Percentiles rank a stretch among this genome's conserved stretches.
phyloP scores from a whole-genome alignment of 768 basidiomycete genomes.

The Kwoniella sp. region DNA sequence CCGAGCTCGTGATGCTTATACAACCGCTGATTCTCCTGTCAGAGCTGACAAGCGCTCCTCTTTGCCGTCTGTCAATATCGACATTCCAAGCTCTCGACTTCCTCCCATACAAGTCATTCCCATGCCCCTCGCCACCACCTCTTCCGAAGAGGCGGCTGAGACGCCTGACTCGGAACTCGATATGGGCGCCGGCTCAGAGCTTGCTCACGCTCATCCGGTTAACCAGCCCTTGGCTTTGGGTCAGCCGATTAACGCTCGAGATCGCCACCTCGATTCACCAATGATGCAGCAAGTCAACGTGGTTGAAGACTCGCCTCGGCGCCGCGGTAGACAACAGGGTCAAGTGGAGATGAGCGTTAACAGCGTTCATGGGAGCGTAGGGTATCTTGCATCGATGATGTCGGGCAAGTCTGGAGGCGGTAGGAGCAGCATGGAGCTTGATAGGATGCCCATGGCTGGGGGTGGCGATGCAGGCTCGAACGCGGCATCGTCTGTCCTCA shows the following conservation, averaged over 20 bases:
- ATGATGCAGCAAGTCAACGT: background rate
- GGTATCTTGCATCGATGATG: constrained; percentile 18
- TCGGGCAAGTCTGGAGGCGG: constrained; percentile 17
- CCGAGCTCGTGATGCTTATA: background rate
- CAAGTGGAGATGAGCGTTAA: constrained; percentile 16
- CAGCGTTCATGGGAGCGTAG: constrained; percentile 17
- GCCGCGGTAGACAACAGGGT: background rate
- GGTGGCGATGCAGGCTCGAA: background rate
- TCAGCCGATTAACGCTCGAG: constrained; percentile 9
- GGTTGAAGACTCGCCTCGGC: background rate
- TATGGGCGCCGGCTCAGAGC: constrained; percentile 8
- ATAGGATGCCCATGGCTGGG: background rate
- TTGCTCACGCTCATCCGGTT: constrained; percentile 10
- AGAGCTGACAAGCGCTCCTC: background rate
- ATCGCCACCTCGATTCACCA: background rate
- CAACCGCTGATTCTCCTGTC: background rate
- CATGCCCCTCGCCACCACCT: background rate
- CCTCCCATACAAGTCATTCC: background rate
- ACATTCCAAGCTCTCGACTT: background rate
- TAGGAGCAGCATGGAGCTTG: background rate
- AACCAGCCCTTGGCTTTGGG: constrained; percentile 8
- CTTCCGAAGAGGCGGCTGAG: background rate
- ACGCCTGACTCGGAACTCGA: constrained; percentile 10
- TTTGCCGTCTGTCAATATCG: background rate
- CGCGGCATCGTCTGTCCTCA: background rate